A percentile compares a stretch with the other conserved stretches of the same genome.
Evolutionary conservation across 2,329 filamentous ascomycete species (phyloP).

Genomic region (Aureobasidium leucospermi): DNA sequence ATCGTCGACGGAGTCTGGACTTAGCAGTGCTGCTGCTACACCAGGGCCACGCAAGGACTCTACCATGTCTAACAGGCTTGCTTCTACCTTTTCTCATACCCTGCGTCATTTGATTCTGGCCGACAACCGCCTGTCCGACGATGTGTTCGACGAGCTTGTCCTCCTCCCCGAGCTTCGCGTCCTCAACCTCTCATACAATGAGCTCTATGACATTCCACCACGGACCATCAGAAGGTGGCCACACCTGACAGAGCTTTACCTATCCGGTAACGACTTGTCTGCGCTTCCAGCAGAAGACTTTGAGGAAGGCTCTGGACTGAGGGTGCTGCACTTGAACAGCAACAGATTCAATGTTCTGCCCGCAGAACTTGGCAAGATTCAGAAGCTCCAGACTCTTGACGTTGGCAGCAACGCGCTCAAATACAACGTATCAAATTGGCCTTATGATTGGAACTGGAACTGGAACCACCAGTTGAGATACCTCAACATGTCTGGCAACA

Average conservation of each 20-base stretch:
- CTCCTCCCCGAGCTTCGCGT: slow-evolving; percentile 76
- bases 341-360: slow-evolving; percentile 97
- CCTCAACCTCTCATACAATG: slow-evolving; percentile 91
- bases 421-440: slow-evolving; percentile 98
- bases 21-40: slow-evolving; percentile 50
- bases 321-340: slow-evolving; percentile 88
- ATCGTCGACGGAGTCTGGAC: slow-evolving; percentile 32
- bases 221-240: slow-evolving; percentile 84
- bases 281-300: slow-evolving; percentile 88
- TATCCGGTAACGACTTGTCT: slow-evolving; percentile 91
- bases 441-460: slow-evolving; percentile 99
- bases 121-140: slow-evolving; percentile 89
- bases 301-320: slow-evolving; percentile 79
- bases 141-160: slow-evolving; percentile 87
- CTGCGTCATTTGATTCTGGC: slow-evolving; percentile 79
- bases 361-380: slow-evolving; percentile 88
- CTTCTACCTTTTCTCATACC: slow-evolving; percentile 81
- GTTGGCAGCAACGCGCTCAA: slow-evolving; percentile 93
- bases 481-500: slow-evolving; percentile 94
- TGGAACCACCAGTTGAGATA: slow-evolving; percentile 93
- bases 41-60: slow-evolving; percentile 76
- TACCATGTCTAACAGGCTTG: slow-evolving; percentile 67
- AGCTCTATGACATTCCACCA: slow-evolving; percentile 84
- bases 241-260: slow-evolving; percentile 81
- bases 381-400: slow-evolving; percentile 84